These are phyloP conservation scores for Anthostomella pinea DNA, from an alignment of 2,329 filamentous ascomycete genomes.

Conservation along the genomic window DNA sequence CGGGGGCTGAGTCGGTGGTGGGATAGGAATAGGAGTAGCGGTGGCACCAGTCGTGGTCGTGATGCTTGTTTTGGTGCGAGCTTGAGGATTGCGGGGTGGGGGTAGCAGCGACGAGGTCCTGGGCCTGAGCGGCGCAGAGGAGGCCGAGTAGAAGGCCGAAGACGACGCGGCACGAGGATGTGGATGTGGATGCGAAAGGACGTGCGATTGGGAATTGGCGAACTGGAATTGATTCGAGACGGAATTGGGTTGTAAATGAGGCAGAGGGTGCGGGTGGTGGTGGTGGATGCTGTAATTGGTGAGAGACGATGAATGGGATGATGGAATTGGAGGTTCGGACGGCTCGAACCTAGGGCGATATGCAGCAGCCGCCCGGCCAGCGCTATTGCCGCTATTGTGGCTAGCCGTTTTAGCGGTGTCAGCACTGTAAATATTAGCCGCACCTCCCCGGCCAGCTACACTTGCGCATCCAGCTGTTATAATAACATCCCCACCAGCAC, in stretches of 20 bases:
- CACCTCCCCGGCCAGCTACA: too few species aligned
- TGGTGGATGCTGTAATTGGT: too few species aligned
- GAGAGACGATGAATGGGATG: too few species aligned
- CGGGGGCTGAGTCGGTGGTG: too few species aligned
- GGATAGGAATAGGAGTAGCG: too few species aligned
- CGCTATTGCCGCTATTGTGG: background rate
- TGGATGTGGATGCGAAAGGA: constrained; percentile 4
- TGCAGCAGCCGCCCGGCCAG: background rate
- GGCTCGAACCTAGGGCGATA: constrained; percentile 1
- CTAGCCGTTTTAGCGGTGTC: background rate
- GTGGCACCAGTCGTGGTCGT: too few species aligned
- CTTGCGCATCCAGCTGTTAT: too few species aligned
- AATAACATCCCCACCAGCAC: background rate
- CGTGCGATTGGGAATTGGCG: background rate
- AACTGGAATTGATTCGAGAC: constrained; percentile 1
- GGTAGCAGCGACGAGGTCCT: constrained; percentile 17
- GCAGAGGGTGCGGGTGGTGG: too few species aligned
- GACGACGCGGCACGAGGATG: constrained; percentile 11
- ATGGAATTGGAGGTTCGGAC: background rate
- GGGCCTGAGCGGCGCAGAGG: constrained; percentile 13
- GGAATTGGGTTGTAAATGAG: too few species aligned
- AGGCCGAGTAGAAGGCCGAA: background rate
- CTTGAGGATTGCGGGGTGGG: constrained; percentile 18
- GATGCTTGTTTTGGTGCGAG: too few species aligned
- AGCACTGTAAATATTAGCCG: background rate